phyloP scores from a whole-genome alignment of 78 protist genomes.

The Dictyostelium intermedium region DNA sequence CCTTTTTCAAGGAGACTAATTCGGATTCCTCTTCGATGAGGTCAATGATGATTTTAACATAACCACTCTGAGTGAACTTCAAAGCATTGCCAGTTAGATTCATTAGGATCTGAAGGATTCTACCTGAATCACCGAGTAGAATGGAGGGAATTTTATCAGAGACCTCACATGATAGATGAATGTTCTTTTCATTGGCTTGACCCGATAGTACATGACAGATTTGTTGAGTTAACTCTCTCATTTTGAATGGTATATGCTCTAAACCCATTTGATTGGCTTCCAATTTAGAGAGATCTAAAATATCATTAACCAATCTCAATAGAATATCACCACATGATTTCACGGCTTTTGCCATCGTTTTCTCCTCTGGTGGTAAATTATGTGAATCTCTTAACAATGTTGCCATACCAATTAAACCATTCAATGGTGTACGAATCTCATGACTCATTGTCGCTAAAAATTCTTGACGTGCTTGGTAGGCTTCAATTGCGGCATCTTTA shows the following conservation, averaged over 20 bases:
- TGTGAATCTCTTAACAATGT: slow-evolving; percentile 15
- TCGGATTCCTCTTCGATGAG: slow-evolving; percentile 63
- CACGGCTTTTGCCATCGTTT: slow-evolving; percentile 70
- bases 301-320: slow-evolving; percentile 76
- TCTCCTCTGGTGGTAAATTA: slow-evolving; percentile 56
- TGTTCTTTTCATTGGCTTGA: slow-evolving; percentile 42
- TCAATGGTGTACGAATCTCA: slow-evolving; percentile 81
- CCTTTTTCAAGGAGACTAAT: neutral
- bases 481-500: slow-evolving; percentile 69
- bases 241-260: slow-evolving; percentile 54
- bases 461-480: slow-evolving; percentile 76
- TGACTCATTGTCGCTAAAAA: slow-evolving; percentile 73
- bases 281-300: slow-evolving; percentile 81
- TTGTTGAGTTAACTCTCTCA: slow-evolving; percentile 58
- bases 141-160: slow-evolving; percentile 14
- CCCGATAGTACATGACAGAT: slow-evolving; percentile 67
- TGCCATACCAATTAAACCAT: slow-evolving; percentile 81
- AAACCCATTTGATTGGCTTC: slow-evolving; percentile 81
- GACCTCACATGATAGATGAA: slow-evolving; percentile 39
- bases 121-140: slow-evolving; percentile 70
- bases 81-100: slow-evolving; percentile 85
- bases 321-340: slow-evolving; percentile 72
- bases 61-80: slow-evolving; percentile 78
- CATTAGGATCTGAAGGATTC: slow-evolving; percentile 78
- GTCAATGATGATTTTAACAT: slow-evolving; percentile 55